Base-by-base conservation (phyloP, 768 basidiomycete species). In the Rhizopogon vulgaris region DNA sequence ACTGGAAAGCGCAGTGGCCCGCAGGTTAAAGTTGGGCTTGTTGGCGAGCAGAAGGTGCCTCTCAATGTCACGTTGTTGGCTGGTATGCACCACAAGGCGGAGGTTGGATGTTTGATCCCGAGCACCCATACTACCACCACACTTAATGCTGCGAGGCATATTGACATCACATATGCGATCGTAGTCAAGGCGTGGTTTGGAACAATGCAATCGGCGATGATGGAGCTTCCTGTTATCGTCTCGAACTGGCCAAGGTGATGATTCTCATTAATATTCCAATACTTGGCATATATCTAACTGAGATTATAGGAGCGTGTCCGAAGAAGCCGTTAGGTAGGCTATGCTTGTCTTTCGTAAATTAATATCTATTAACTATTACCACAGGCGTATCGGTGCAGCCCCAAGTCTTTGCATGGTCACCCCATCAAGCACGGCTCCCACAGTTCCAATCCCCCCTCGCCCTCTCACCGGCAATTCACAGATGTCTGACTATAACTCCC, bases 161-260 rank as follows among this genome's bases (percentile, higher is more conserved):
- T 95, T 51, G 91, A 94, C 61, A 84, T 95, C 42, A 85, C 80
- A 0, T 95, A 94, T 67, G 76, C 79, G 43, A 72, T 94, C 39
- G 75, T 74, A 32, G 84, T 93, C 49, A 89, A 83, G 66, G 91
- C 90, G 1, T 75, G 88, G 45, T 78, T 90, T 70, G 88, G 84
- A 37, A 78, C 79, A 4, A 82, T 82, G 5, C 71, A 78, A 43
- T 79, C 81, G 32, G 60, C 91, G 12, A 71, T 77, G 17, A 79
- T 90, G 74, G 87, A 90, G 27, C 69, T 93, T 25, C 90, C 90
- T 15, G 77, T 92, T 15, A 83, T 89, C 41, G 74, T 93, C 34
- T 90, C 90, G 4, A 91, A 91, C 59, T 92, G 90, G 90, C 87
- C 86, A 58, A 79, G 85, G 89, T 87, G 55, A 41, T 83, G 70